Evolutionary conservation across 1,139 yeast genomes (phyloP).

Genomic region (Groenewaldozyma auringiensis): DNA sequence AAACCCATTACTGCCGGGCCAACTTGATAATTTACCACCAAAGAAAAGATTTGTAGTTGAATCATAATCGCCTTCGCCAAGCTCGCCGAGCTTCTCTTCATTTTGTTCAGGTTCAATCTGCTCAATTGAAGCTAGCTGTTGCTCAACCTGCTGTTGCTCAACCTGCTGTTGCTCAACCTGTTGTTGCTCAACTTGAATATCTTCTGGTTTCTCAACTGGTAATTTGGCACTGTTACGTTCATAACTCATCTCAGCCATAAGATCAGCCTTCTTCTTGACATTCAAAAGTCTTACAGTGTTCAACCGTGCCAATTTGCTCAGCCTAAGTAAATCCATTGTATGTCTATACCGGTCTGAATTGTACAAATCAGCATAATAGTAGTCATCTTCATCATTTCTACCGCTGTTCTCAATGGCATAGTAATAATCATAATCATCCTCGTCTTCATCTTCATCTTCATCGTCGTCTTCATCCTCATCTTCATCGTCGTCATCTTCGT

Average conservation of each 20-base stretch:
- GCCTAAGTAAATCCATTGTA: background rate
- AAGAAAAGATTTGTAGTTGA: background rate
- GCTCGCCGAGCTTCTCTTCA: background rate
- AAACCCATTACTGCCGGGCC: background rate
- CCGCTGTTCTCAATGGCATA: conserved; percentile 1
- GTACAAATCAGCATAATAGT: background rate
- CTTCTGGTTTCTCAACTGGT: background rate
- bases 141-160: background rate
- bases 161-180: background rate
- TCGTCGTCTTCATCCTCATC: conserved; percentile 1
- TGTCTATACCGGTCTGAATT: background rate
- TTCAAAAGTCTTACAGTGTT: background rate
- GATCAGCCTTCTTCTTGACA: background rate
- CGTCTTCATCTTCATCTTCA: conserved; percentile 2
- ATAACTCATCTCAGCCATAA: background rate
- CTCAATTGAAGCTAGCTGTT: background rate
- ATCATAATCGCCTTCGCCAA: background rate
- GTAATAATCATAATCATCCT: background rate
- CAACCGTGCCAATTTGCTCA: background rate
- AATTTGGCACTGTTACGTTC: background rate
- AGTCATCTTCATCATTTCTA: background rate
- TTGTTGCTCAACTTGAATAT: background rate
- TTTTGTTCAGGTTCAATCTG: background rate
- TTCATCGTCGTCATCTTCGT: conserved; percentile 3
- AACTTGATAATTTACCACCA: background rate